Base-by-base conservation (phyloP, 2,329 filamentous ascomycete species). In the Diaporthe velutina region DNA sequence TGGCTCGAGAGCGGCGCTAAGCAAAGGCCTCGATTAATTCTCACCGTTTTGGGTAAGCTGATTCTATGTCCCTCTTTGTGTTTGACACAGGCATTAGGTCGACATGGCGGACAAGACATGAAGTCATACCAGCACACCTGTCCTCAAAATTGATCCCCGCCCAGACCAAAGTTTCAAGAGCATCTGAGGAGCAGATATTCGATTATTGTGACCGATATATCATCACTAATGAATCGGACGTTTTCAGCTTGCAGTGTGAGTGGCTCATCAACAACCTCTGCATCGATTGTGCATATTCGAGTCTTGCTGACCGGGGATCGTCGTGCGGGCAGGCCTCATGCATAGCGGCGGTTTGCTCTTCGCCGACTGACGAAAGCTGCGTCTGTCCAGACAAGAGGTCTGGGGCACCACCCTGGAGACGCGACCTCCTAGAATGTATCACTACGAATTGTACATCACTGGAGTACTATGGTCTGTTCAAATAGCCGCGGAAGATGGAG, bases 11-110 rank as follows among this genome's bases (percentile, higher is more conserved):
- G 30, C 61, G 42, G 50, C 61, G 61, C 61, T 66, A 66, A 12
- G 22, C n/a, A 19, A 50, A 15, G 12, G 9, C 4, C 28, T n/a
- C 19, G 28, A 50, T 15, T 7, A 25, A 22, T n/a, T 28, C 12
- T 66, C 28, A 15, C 61, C 22, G 61, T 66, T 50, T 66, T 66
- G 19, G 61, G 61, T n/a, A 50, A 66, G 61, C 42, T 66, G 42
- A 15, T n/a, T 35, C 30, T 12, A n/a, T 66, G 28, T 25, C n/a
- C 12, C 19, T 50, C n/a, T 50, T 45, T 66, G 17, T 50, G 28
- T n/a, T 50, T 33, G 9, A 66, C 42, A n/a, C 28, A 17, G 28
- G 28, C 6, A 66, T 25, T 3, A 10, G 17, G 19, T 25, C 17
- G 28, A 66, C 12, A 4, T 9, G 61, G 15, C 50, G 61, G 10